These are phyloP conservation scores for Phaseolus lunatus DNA, from an alignment of 306 rosid species.

Conservation along the genomic window DNA sequence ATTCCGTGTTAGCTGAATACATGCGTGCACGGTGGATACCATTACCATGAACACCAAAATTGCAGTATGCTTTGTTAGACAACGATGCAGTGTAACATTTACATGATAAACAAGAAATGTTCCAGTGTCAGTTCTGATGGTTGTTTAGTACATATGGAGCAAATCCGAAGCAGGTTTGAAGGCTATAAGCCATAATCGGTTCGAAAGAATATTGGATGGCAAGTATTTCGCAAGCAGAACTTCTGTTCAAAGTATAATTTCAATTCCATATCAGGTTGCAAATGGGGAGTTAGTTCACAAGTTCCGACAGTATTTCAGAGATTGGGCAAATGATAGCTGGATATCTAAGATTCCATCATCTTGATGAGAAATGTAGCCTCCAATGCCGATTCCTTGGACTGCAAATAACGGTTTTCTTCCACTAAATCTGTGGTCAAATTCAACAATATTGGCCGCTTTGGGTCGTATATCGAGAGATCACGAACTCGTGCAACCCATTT, in stretches of 20 bases:
- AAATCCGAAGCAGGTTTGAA: conserved; percentile 12
- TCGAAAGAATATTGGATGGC: conserved; percentile 18
- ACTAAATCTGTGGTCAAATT: conserved; percentile 81
- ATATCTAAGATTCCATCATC: conserved; percentile 67
- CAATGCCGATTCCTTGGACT: conserved; percentile 90
- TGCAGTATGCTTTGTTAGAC: neutral
- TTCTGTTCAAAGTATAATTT: conserved; percentile 21
- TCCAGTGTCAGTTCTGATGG: conserved; percentile 32
- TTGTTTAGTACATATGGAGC: conserved; percentile 20
- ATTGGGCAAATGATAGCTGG: conserved; percentile 12
- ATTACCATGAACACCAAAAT: conserved; percentile 12
- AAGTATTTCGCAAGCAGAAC: conserved; percentile 29
- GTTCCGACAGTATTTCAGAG: conserved; percentile 29
- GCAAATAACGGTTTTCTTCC: conserved; percentile 91
- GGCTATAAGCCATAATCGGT: neutral
- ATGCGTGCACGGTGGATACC: conserved; percentile 2
- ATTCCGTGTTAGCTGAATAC: neutral
- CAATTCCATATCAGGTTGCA: conserved; percentile 18
- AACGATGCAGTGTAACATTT: neutral
- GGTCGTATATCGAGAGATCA: conserved; percentile 68
- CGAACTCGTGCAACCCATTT: conserved; percentile 95
- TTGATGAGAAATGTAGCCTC: conserved; percentile 85
- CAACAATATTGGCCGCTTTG: conserved; percentile 75
- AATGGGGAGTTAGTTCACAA: conserved; percentile 7
- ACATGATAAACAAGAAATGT: conserved; percentile 30